Evolutionary conservation across 2,329 filamentous ascomycete genomes (phyloP).

Genomic region (Escovopsis sp.): DNA sequence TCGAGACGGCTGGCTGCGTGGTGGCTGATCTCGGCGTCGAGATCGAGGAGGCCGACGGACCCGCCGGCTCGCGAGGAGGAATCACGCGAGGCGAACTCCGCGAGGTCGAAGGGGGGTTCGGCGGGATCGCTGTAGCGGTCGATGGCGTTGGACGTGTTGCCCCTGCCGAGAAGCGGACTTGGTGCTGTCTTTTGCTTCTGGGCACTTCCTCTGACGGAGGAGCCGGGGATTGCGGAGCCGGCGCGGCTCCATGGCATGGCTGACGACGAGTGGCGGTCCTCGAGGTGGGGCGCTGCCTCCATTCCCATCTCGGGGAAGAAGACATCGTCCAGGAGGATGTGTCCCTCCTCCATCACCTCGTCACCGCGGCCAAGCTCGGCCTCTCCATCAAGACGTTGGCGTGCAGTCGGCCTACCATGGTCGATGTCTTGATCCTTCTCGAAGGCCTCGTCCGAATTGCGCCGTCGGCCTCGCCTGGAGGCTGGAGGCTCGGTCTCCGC

Average conservation of each 20-base stretch:
- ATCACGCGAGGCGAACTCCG: slow-evolving; percentile 18
- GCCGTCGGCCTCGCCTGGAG: slow-evolving; percentile 19
- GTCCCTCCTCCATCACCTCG: slow-evolving; percentile 12
- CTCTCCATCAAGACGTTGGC: slow-evolving; percentile 17
- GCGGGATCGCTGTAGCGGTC: slow-evolving; percentile 31
- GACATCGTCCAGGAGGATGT: slow-evolving; percentile 22
- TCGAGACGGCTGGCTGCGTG: slow-evolving; percentile 25
- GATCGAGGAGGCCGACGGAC: slow-evolving; percentile 7
- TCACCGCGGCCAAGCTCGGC: slow-evolving; percentile 14
- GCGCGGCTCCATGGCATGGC: slow-evolving; percentile 37
- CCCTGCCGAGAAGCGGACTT: slow-evolving; percentile 23
- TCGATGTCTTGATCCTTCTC: slow-evolving; percentile 17
- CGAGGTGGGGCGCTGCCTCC: slow-evolving; percentile 48
- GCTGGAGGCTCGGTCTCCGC: slow-evolving; percentile 6
- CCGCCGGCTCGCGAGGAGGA: slow-evolving; percentile 15
- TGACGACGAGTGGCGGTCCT: slow-evolving; percentile 45
- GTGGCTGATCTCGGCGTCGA: slow-evolving; percentile 15
- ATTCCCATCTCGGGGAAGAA: slow-evolving; percentile 50
- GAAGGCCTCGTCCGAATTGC: slow-evolving; percentile 29
- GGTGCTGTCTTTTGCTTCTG: slow-evolving; percentile 18
- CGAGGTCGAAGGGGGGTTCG: slow-evolving; percentile 17
- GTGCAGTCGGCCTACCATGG: slow-evolving; percentile 19
- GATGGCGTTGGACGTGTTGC: slow-evolving; percentile 23
- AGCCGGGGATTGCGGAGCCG: slow-evolving; percentile 30
- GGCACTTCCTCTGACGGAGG: slow-evolving; percentile 27